Evolutionary conservation across 192 early-diverging fungal species (phyloP), one percentile per base, ranked within the genome.

Genomic region (Linnemannia hyalina): DNA sequence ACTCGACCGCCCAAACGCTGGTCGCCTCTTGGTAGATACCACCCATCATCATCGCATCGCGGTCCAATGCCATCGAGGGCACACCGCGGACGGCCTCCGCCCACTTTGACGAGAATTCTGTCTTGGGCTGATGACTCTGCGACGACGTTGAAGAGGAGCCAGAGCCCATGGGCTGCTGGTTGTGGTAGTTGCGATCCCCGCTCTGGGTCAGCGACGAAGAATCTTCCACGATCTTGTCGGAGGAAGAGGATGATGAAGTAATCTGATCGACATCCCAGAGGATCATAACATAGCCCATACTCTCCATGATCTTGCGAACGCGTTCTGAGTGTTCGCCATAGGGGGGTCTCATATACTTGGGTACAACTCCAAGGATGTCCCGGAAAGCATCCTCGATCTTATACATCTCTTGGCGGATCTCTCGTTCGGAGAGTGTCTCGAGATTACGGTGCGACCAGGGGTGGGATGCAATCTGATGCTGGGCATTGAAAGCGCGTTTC

Each of bases 381-480:
- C 85, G 77, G 73, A 94, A 90, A 3, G 90, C 88, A 4, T 87
- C 81, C 42, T 92, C 91, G 22, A 92, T 88, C 49, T 82, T 89
- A 41, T 86, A 77, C 74, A 94, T 76, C 78, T 92, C 89, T 52
- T 85, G 65, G 15, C 90, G 80, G 35, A 91, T 89, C 60, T 91
- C 89, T 42, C 88, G 84, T n/a, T 88, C 88, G 11, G 87, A 76
- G 3, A 91, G 46, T 4, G 49, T 69, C 70, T 88, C 81, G 13
- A 92, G 74, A 52, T 90, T 81, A 22, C 87, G 82, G 65, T 93
- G 91, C 1, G 88, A 89, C 93, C 94, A 93, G 15, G 91, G 89
- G 60, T 94, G 93, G 13, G 87, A 77, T 3, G 91, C 93, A 57
- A 95, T 93, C 65, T 93, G 91, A 70, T 94, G 93, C 29, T 94